A percentile compares a stretch with the other conserved stretches of the same genome.
These are phyloP conservation scores for Citrus unshiu DNA, from an alignment of 345 rosid genomes.

Conservation along the genomic window DNA sequence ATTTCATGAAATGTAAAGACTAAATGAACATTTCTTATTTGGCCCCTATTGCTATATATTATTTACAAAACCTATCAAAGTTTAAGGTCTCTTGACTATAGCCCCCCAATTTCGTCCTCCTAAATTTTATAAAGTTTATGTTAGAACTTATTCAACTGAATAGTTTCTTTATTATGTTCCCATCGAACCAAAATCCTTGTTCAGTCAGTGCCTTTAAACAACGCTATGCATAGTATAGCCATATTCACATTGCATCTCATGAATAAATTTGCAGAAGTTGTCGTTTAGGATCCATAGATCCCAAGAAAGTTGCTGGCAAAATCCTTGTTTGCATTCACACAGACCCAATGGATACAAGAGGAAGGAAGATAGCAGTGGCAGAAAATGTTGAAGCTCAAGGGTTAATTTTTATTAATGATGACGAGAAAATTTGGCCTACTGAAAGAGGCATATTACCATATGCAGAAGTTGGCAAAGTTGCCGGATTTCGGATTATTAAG, in stretches of 20 bases:
- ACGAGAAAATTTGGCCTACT: conserved; percentile 34
- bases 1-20: too few species aligned
- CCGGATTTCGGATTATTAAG: conserved; percentile 43
- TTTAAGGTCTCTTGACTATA: too few species aligned
- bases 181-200: too few species aligned
- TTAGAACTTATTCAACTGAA: too few species aligned
- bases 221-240: too few species aligned
- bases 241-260: neutral
- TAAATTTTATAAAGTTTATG: too few species aligned
- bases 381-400: conserved; percentile 66
- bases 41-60: too few species aligned
- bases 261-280: conserved; percentile 43
- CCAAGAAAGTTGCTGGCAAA: conserved; percentile 52
- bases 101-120: too few species aligned
- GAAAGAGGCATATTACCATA: conserved; percentile 60
- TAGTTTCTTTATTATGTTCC: too few species aligned
- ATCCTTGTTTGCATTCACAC: conserved; percentile 51
- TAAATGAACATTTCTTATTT: too few species aligned
- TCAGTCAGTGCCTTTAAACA: too few species aligned
- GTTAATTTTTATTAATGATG: conserved; percentile 47
- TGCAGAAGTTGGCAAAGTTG: conserved; percentile 42
- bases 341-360: conserved; percentile 28
- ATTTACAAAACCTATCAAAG: too few species aligned
- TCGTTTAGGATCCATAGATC: conserved; percentile 64
- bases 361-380: conserved; percentile 46